Percentiles rank a stretch among this genome's conserved stretches.
Conservation (phyloP, 2,329 filamentous ascomycete genomes). For the Pseudogymnoascus sp. region DNA sequence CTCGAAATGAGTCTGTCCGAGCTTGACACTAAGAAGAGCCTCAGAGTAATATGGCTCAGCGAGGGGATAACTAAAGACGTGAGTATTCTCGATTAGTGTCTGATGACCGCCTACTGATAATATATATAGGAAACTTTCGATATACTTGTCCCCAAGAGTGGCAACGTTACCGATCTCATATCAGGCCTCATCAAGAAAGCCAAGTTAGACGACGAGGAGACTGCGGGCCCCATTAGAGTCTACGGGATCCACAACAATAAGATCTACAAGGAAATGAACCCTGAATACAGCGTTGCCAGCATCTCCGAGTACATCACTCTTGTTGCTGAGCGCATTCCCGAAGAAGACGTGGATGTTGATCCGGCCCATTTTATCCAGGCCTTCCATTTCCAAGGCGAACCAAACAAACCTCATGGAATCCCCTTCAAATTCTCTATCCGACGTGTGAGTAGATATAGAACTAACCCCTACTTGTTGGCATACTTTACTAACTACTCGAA, state of each 20-base stretch:
- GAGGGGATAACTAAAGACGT: slow-evolving; percentile 91
- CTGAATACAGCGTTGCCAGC: slow-evolving; percentile 66
- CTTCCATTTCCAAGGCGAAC: slow-evolving; percentile 90
- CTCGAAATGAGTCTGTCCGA: slow-evolving; percentile 91
- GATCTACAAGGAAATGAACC: slow-evolving; percentile 69
- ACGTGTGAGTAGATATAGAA: slow-evolving; percentile 48
- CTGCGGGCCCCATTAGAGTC: slow-evolving; percentile 64
- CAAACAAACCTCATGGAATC: slow-evolving; percentile 73
- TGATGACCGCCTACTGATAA: slow-evolving; percentile 21
- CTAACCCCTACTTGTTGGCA: background rate
- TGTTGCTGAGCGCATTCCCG: slow-evolving; percentile 72
- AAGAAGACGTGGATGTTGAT: slow-evolving; percentile 57
- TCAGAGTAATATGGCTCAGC: slow-evolving; percentile 77
- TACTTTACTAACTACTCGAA: slow-evolving; percentile 29
- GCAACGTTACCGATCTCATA: slow-evolving; percentile 71
- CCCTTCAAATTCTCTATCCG: slow-evolving; percentile 87
- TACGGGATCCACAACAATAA: slow-evolving; percentile 80
- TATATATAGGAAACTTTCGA: slow-evolving; percentile 63
- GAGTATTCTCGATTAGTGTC: slow-evolving; percentile 25
- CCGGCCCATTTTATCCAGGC: slow-evolving; percentile 62
- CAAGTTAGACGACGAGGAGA: slow-evolving; percentile 64
- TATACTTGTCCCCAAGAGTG: slow-evolving; percentile 80
- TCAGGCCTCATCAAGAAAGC: slow-evolving; percentile 72
- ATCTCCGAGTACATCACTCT: slow-evolving; percentile 81
- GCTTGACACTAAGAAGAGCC: slow-evolving; percentile 81